Base-by-base conservation (phyloP, 192 early-diverging fungal species). In the Coemansia sp. region DNA sequence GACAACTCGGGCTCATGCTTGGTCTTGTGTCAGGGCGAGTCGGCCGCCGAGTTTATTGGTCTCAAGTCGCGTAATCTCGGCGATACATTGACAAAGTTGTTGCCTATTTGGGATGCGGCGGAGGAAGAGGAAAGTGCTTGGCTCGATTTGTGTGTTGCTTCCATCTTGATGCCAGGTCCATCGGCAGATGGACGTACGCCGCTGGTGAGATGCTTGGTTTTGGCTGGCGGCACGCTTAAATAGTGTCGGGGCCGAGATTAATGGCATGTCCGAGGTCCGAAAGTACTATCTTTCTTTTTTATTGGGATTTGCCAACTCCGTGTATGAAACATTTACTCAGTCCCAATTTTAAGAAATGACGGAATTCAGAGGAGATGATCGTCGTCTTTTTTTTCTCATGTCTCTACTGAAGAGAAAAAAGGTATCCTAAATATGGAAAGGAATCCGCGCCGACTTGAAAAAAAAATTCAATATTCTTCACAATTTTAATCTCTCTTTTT, bases 1-100 rank as follows among this genome's bases (percentile, higher is more conserved):
- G 69, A 72, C 55, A 32, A 39, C 41, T 72, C 69, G 14, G 55
- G 63, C n/a, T 65, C 37, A 6, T 72, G 69, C 17, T 41, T 72
- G 36, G 63, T 57, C 14, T 60, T 72, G 63, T 65, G 69, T 38
- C 53, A 59, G 5, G 38, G 66, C 25, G 15, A 44, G 15, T 38
- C 44, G 5, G 58, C 42, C 1, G 31, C 29, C 19, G 42, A 55
- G 29, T 17, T 55, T 29, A 10, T 55, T 11, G 53, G 53, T 7
- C 10, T 29, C 3, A 15, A 6, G 1, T 31, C 53, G 27, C 4
- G 11, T 11, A 31, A 5, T 15, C 29, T 55, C 4, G 53, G 53
- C 12, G 53, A 55, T 14, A 55, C 6, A 11, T 4, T 55, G 11
- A 31, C 25, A 1, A 25, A 3, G 3, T 11, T 55, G 46, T 6